Percentiles rank a stretch among this genome's conserved stretches.
Evolutionary conservation across 345 rosid species (phyloP).

Genomic region (Kernera saxatilis): DNA sequence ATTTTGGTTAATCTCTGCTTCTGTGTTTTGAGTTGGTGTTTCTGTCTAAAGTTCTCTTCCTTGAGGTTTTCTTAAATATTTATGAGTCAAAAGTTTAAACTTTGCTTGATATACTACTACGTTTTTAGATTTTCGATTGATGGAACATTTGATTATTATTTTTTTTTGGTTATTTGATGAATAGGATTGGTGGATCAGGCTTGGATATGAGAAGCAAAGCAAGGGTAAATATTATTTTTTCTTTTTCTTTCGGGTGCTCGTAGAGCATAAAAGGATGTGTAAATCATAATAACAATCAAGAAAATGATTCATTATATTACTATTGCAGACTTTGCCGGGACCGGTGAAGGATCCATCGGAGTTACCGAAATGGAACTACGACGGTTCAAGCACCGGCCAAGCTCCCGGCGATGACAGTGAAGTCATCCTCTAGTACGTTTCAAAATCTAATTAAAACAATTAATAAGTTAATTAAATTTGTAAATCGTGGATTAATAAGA

Average conservation of each 20-base stretch:
- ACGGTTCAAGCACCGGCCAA: conserved; percentile 74
- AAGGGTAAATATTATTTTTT: conserved; percentile 27
- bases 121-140: background rate
- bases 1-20: background rate
- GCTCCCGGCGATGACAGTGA: conserved; percentile 79
- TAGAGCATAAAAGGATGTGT: background rate
- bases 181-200: conserved; percentile 79
- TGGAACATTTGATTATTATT: background rate
- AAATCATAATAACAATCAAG: background rate
- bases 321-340: conserved; percentile 51
- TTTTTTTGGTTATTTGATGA: background rate
- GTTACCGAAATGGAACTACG: conserved; percentile 82
- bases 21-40: background rate
- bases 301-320: background rate
- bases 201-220: conserved; percentile 77
- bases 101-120: background rate
- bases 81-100: background rate
- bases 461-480: background rate
- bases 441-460: background rate
- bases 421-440: conserved; percentile 62
- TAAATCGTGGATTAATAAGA: background rate
- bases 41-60: background rate
- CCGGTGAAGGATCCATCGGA: conserved; percentile 52
- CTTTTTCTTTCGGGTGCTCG: too few relatives aligned
- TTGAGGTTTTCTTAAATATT: background rate